Evolutionary conservation across 2,329 filamentous ascomycete genomes (phyloP).

Genomic region (Cladosporium colombiae): DNA sequence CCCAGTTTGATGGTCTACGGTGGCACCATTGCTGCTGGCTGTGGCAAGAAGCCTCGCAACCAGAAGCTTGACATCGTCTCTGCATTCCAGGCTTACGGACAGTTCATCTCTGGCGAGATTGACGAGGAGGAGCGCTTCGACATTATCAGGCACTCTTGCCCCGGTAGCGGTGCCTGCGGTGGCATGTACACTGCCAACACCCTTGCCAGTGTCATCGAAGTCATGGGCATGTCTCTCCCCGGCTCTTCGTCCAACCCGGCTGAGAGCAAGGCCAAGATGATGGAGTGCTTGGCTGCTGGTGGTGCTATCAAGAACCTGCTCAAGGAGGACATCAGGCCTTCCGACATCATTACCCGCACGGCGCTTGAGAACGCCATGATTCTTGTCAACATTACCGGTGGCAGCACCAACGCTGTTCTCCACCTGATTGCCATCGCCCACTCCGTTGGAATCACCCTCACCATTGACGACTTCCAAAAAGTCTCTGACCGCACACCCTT

Average conservation of each 20-base stretch:
- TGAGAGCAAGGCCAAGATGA: conserved; percentile 52
- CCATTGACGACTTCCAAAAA: conserved; percentile 54
- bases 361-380: conserved; percentile 56
- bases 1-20: conserved; percentile 98
- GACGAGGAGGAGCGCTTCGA: conserved; percentile 89
- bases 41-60: conserved; percentile 71
- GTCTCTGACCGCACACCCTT: conserved; percentile 54
- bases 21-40: conserved; percentile 89
- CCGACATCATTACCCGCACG: conserved; percentile 51
- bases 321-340: conserved; percentile 52
- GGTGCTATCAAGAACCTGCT: conserved; percentile 53
- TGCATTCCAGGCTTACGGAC: conserved; percentile 95
- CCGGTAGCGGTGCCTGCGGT: conserved; percentile 78
- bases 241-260: conserved; percentile 55
- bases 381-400: conserved; percentile 50
- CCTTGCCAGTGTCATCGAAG: conserved; percentile 54
- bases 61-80: conserved; percentile 80
- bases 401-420: conserved; percentile 51
- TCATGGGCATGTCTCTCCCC: conserved; percentile 53
- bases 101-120: conserved; percentile 90
- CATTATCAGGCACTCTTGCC: conserved; percentile 90
- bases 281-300: conserved; percentile 53
- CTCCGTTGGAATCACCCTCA: conserved; percentile 50
- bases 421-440: conserved; percentile 51
- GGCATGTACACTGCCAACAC: conserved; percentile 68